Percentiles rank a stretch among this genome's conserved stretches.
Evolutionary conservation across 305 asterid genomes (phyloP).

Genomic region (Caryopteris hybrid): DNA sequence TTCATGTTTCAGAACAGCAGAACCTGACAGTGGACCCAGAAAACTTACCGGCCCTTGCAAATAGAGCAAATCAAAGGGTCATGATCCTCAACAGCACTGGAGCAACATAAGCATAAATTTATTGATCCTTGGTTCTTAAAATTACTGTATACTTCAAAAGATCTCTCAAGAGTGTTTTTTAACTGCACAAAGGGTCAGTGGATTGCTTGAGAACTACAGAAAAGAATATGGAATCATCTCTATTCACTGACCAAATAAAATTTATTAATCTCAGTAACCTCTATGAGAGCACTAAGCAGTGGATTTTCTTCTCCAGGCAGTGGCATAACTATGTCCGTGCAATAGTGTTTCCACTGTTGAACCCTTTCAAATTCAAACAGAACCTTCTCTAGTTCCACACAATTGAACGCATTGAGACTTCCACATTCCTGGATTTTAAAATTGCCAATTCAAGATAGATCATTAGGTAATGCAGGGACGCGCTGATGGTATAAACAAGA

Average conservation of each 20-base stretch:
- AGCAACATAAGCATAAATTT: constrained; percentile 46
- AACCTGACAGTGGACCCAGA: background rate
- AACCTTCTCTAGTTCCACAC: constrained; percentile 71
- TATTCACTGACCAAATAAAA: constrained; percentile 10
- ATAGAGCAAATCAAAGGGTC: constrained; percentile 52
- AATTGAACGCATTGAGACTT: constrained; percentile 54
- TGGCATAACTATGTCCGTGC: constrained; percentile 49
- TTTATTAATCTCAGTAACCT: constrained; percentile 37
- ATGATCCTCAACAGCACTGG: constrained; percentile 33
- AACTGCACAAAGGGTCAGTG: constrained; percentile 45
- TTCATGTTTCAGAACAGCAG: constrained; percentile 16
- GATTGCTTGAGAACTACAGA: constrained; percentile 13
- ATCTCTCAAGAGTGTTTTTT: constrained; percentile 42
- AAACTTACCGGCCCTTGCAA: constrained; percentile 67
- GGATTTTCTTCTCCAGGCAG: constrained; percentile 34
- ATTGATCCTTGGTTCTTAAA: constrained; percentile 23
- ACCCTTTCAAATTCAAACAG: constrained; percentile 52
- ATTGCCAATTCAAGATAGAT: constrained; percentile 17
- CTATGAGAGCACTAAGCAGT: constrained; percentile 44
- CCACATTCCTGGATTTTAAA: constrained; percentile 64
- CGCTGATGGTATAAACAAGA: background rate
- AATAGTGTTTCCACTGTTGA: constrained; percentile 59
- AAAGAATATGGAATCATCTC: constrained; percentile 1
- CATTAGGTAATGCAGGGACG: background rate
- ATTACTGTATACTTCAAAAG: constrained; percentile 47